Evolutionary conservation across 148 eudicot genomes (phyloP).

Genomic region (Spergularia marina): DNA sequence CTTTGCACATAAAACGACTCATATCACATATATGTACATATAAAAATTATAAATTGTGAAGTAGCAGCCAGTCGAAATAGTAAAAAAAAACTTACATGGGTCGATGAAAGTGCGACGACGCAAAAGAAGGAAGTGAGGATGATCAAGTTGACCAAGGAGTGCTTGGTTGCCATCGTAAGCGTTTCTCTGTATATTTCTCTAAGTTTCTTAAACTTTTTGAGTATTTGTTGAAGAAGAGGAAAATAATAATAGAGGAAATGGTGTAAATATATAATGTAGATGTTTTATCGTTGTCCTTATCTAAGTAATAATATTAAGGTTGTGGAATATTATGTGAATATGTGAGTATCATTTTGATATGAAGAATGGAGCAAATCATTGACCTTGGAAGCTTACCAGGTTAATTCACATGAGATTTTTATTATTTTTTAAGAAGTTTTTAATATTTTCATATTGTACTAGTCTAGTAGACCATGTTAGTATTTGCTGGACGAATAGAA

Average conservation of each 20-base stretch:
- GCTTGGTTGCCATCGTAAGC: slow-evolving; percentile 15
- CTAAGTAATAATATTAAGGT: not conserved
- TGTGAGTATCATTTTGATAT: not conserved
- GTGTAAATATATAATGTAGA: not conserved
- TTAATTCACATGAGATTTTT: not conserved
- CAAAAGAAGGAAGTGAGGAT: slow-evolving; percentile 8
- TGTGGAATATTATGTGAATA: not conserved
- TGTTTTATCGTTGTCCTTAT: not conserved
- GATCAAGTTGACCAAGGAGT: not conserved
- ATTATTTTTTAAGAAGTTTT: not conserved
- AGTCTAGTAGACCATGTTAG: no score
- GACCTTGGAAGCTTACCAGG: not conserved
- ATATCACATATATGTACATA: no score
- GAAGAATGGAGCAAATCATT: not conserved
- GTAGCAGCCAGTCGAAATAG: not conserved
- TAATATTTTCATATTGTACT: no score
- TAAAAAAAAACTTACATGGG: slow-evolving; percentile 15
- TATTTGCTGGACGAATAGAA: slow-evolving; percentile 15
- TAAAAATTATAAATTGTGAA: no score
- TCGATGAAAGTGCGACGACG: not conserved
- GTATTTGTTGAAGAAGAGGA: not conserved
- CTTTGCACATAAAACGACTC: not conserved
- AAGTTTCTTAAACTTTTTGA: not conserved
- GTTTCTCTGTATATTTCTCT: not conserved
- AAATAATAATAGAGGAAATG: not conserved